These are phyloP conservation scores for Tuber microsphaerosporum DNA, from an alignment of 495 filamentous ascomycete genomes.

Conservation along the genomic window DNA sequence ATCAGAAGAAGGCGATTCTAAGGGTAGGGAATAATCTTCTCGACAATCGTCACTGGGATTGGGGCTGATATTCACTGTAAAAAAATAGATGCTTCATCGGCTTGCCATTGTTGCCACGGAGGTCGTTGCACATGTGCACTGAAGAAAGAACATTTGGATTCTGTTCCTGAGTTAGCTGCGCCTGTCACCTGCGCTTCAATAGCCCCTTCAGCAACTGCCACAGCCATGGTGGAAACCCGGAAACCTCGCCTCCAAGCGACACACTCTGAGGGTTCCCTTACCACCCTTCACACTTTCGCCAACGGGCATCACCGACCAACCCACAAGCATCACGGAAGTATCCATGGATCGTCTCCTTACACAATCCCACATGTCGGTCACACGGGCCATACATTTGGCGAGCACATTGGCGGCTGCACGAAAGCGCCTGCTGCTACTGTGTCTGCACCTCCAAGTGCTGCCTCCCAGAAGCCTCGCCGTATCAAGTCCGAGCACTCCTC, in stretches of 20 bases:
- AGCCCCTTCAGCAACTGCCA: slow-evolving; percentile 26
- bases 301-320: slow-evolving; percentile 92
- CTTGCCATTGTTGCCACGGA: slow-evolving; percentile 85
- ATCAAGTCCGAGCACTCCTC: slow-evolving; percentile 42
- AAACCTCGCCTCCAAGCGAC: slow-evolving; percentile 71
- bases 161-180: slow-evolving; percentile 57
- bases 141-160: slow-evolving; percentile 83
- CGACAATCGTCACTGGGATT: not conserved
- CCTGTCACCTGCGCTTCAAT: slow-evolving; percentile 45
- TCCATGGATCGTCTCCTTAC: slow-evolving; percentile 40
- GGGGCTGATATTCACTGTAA: not conserved
- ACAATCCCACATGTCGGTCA: slow-evolving; percentile 40
- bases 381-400: slow-evolving; percentile 40
- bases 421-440: slow-evolving; percentile 19
- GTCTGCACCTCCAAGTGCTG: slow-evolving; percentile 29
- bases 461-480: slow-evolving; percentile 36
- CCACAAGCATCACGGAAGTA: slow-evolving; percentile 64
- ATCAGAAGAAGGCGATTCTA: slow-evolving; percentile 49
- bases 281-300: slow-evolving; percentile 57
- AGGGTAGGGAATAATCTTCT: slow-evolving; percentile 51
- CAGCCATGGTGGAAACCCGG: slow-evolving; percentile 49
- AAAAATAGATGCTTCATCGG: not conserved
- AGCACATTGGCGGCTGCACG: slow-evolving; percentile 38
- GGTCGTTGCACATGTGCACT: slow-evolving; percentile 83
- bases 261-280: slow-evolving; percentile 75